A percentile compares a stretch with the other conserved stretches of the same genome.
Conservation (phyloP, 2,329 filamentous ascomycete species). For the Madurella mycetomatis region DNA sequence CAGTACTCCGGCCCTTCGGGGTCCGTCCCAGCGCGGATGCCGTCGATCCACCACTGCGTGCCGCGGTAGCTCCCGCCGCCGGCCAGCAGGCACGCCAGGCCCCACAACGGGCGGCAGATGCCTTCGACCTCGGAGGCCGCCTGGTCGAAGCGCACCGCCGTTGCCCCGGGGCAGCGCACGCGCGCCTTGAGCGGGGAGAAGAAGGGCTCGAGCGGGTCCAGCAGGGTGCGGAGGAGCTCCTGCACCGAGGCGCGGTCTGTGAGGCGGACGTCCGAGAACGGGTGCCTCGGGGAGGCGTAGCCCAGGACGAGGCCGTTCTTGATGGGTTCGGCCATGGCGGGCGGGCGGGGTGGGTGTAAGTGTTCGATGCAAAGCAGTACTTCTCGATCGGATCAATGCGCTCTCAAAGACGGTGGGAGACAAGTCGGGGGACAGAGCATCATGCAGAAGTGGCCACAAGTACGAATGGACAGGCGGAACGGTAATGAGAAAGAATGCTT, state of each 20-base stretch:
- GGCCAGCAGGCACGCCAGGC: slow-evolving; percentile 63
- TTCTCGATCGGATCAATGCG: background rate
- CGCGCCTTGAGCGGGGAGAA: slow-evolving; percentile 64
- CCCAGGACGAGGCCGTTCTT: slow-evolving; percentile 41
- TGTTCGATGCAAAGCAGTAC: background rate
- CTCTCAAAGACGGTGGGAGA: background rate
- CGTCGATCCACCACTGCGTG: slow-evolving; percentile 63
- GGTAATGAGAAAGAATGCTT: no score
- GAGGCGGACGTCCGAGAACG: slow-evolving; percentile 50
- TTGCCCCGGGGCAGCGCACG: slow-evolving; percentile 63
- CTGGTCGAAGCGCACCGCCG: slow-evolving; percentile 73
- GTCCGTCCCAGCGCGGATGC: slow-evolving; percentile 66
- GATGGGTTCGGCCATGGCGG: slow-evolving; percentile 2
- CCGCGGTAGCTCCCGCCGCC: slow-evolving; percentile 62
- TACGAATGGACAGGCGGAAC: no score
- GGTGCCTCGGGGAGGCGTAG: slow-evolving; percentile 47
- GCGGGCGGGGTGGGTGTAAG: background rate
- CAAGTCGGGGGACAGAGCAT: no score
- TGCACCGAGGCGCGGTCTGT: slow-evolving; percentile 54
- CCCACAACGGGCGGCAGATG: slow-evolving; percentile 72
- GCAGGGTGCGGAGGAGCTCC: slow-evolving; percentile 55
- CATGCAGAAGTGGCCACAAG: no score
- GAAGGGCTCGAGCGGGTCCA: slow-evolving; percentile 67
- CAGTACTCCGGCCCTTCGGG: slow-evolving; percentile 68
- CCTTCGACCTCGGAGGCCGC: slow-evolving; percentile 74